Evolutionary conservation across 352 stramenopile genomes (phyloP).

Genomic region (Phytophthora podocarpi): DNA sequence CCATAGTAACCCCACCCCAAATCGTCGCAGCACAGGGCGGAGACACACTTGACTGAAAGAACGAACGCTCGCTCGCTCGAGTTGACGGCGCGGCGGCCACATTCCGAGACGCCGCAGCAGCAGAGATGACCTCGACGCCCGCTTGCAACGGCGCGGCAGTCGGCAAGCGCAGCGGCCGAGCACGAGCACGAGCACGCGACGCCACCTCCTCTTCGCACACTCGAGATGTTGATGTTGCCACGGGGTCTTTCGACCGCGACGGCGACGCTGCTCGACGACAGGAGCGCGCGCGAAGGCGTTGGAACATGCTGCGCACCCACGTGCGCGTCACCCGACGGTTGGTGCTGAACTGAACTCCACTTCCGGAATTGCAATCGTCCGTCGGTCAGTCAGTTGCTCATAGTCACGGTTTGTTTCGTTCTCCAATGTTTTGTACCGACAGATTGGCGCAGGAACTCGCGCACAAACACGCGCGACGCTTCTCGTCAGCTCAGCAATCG

Average conservation of each 20-base stretch:
- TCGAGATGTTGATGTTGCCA: background rate
- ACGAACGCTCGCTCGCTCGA: too few species aligned
- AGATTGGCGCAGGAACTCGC: slow-evolving; percentile 60
- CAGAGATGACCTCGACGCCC: slow-evolving; percentile 25
- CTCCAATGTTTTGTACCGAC: slow-evolving; percentile 3
- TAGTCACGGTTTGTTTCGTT: background rate
- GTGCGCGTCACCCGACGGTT: slow-evolving; percentile 71
- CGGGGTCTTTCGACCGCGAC: too few species aligned
- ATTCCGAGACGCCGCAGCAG: background rate
- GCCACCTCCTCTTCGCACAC: background rate
- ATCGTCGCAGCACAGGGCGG: slow-evolving; percentile 20
- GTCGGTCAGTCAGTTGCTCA: background rate
- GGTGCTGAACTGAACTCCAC: slow-evolving; percentile 15
- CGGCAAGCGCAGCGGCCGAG: too few species aligned
- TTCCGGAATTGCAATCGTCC: slow-evolving; percentile 3
- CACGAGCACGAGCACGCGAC: too few species aligned
- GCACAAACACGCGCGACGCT: slow-evolving; percentile 52
- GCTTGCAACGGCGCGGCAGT: slow-evolving; percentile 16
- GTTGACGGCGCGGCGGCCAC: background rate
- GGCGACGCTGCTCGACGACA: background rate
- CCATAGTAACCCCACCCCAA: slow-evolving; percentile 33
- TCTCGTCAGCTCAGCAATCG: slow-evolving; percentile 53
- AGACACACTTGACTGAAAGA: slow-evolving; percentile 28
- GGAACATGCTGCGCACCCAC: slow-evolving; percentile 64
- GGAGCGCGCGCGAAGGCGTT: slow-evolving; percentile 41